Percentiles rank a stretch among this genome's conserved stretches.
Evolutionary conservation across 768 basidiomycete genomes (phyloP).

Genomic region (Piloderma croceum): DNA sequence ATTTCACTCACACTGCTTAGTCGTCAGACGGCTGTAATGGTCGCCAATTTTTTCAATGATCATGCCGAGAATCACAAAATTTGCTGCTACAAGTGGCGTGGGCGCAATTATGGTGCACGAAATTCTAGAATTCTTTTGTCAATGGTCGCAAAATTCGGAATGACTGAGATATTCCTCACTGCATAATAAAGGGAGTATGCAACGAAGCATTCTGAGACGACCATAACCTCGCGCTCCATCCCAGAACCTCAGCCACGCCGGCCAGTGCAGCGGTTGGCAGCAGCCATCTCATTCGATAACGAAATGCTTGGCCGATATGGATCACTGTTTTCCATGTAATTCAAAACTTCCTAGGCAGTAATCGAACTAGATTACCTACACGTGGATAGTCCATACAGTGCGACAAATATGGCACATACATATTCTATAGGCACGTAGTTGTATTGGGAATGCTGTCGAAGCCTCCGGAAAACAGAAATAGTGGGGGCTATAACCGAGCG

Average conservation of each 20-base stretch:
- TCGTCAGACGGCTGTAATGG: constrained; percentile 41
- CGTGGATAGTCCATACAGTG: constrained; percentile 16
- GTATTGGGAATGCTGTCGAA: constrained; percentile 13
- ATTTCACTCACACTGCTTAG: constrained; percentile 36
- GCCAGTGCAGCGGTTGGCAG: constrained; percentile 3
- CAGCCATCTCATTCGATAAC: constrained; percentile 2
- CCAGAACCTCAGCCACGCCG: not conserved
- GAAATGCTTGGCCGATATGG: constrained; percentile 1
- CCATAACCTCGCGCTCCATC: constrained; percentile 4
- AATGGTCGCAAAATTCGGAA: not conserved
- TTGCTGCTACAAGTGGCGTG: constrained; percentile 52
- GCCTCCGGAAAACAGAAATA: too few species aligned
- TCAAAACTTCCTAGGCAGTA: not conserved
- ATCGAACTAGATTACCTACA: not conserved
- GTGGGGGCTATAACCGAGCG: too few species aligned
- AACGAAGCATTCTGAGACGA: constrained; percentile 10
- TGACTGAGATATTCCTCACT: constrained; percentile 23
- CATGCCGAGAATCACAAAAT: constrained; percentile 51
- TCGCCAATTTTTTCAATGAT: constrained; percentile 39
- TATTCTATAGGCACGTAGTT: constrained; percentile 25
- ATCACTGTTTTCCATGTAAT: not conserved
- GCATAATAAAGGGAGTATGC: constrained; percentile 34
- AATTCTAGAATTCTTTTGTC: constrained; percentile 32
- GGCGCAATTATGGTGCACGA: constrained; percentile 49
- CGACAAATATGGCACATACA: constrained; percentile 25